These are phyloP conservation scores for Zostera marina DNA, from an alignment of 116 monocot genomes.

Conservation along the genomic window DNA sequence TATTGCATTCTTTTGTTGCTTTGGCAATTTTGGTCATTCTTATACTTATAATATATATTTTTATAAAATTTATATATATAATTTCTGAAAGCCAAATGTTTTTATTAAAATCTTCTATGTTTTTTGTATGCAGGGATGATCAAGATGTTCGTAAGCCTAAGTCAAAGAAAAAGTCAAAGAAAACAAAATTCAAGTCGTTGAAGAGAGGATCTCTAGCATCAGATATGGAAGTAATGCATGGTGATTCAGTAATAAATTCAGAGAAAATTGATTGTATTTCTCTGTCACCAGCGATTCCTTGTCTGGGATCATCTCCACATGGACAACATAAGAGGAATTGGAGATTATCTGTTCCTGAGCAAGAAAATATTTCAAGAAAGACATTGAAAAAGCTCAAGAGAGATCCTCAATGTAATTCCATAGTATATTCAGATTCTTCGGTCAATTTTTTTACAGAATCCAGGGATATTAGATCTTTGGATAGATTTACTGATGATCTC, in stretches of 20 bases:
- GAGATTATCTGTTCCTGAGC: constrained; percentile 22
- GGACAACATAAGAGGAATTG: constrained; percentile 37
- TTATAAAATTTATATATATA: no score
- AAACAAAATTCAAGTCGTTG: constrained; percentile 80
- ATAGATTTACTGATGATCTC: constrained; percentile 23
- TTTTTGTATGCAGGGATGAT: constrained; percentile 2
- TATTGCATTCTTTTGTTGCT: neutral
- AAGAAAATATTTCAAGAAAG: constrained; percentile 38
- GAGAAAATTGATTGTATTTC: constrained; percentile 18
- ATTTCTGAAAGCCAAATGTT: no score
- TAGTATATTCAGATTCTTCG: constrained; percentile 23
- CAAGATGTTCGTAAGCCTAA: constrained; percentile 41
- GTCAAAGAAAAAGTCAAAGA: constrained; percentile 62
- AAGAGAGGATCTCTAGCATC: constrained; percentile 65
- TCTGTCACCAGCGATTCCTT: constrained; percentile 18
- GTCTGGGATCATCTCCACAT: constrained; percentile 26
- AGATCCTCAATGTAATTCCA: constrained; percentile 15
- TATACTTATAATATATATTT: no score
- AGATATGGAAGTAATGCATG: constrained; percentile 28
- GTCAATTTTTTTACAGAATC: constrained; percentile 23
- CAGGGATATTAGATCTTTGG: constrained; percentile 25
- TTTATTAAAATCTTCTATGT: neutral
- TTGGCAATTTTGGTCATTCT: no score
- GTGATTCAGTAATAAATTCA: constrained; percentile 20
- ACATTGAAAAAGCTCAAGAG: constrained; percentile 45